These are phyloP conservation scores for Escovopsis weberi DNA, from an alignment of 2,329 filamentous ascomycete genomes.

Conservation along the genomic window DNA sequence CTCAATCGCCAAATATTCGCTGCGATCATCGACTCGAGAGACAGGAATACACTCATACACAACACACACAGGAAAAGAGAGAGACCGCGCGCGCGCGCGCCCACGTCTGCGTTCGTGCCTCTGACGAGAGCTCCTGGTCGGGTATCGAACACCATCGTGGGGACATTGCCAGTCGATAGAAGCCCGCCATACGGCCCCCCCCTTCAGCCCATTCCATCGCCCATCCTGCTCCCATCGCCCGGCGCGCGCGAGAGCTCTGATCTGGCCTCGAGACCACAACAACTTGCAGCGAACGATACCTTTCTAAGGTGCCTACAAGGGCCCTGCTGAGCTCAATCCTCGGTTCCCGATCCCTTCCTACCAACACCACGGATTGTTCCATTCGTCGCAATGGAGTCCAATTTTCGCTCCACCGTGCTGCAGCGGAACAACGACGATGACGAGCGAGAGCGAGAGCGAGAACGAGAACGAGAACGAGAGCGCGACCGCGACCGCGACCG, in stretches of 20 bases:
- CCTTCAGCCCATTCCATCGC: background rate
- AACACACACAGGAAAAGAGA: no score
- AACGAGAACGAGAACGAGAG: no score
- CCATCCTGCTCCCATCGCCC: background rate
- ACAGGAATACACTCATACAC: no score
- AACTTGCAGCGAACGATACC: no score
- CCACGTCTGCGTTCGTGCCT: conserved; percentile 3
- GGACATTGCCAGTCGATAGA: background rate
- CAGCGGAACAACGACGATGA: conserved; percentile 28
- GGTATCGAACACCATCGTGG: no score
- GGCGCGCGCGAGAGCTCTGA: no score
- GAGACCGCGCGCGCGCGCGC: background rate
- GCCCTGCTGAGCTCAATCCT: background rate
- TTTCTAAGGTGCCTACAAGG: background rate
- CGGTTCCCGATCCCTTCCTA: background rate
- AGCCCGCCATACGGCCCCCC: background rate
- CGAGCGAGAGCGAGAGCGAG: conserved; percentile 10
- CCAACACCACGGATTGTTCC: background rate
- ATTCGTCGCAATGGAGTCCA: conserved; percentile 27
- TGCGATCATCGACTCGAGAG: background rate
- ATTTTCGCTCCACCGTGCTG: conserved; percentile 36
- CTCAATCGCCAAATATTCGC: background rate
- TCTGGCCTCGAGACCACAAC: no score
- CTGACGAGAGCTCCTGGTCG: background rate
- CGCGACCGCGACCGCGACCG: conserved; percentile 13